Evolutionary conservation across 2,329 filamentous ascomycete species (phyloP).

Genomic region (Trichophyton rubrum): DNA sequence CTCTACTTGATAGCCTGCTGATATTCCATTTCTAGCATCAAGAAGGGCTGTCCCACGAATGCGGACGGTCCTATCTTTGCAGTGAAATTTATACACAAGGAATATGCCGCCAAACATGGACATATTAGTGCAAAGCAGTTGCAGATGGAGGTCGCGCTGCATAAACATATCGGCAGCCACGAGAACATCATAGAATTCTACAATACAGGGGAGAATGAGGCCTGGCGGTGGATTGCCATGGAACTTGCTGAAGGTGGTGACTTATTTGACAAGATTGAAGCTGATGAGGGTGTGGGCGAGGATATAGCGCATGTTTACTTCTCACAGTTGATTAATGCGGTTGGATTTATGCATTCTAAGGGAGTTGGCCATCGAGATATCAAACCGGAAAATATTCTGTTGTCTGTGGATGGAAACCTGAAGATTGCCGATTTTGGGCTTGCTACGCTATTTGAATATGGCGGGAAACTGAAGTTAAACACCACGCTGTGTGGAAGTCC

Average conservation of each 20-base stretch:
- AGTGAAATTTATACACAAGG: slow-evolving; percentile 97
- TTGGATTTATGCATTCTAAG: slow-evolving; percentile 91
- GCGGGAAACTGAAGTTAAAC: slow-evolving; percentile 68
- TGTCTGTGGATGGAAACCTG: slow-evolving; percentile 70
- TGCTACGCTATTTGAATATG: slow-evolving; percentile 84
- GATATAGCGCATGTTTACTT: slow-evolving; percentile 97
- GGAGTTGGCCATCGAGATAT: slow-evolving; percentile 86
- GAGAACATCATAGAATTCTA: slow-evolving; percentile 91
- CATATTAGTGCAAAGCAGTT: slow-evolving; percentile 82
- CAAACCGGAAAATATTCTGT: slow-evolving; percentile 88
- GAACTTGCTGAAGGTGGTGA: slow-evolving; percentile 92
- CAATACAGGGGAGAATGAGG: slow-evolving; percentile 66
- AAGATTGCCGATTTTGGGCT: slow-evolving; percentile 97
- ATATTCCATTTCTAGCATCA: slow-evolving; percentile 49
- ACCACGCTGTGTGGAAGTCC: slow-evolving; percentile 89
- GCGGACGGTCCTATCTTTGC: slow-evolving; percentile 68
- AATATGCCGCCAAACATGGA: slow-evolving; percentile 79
- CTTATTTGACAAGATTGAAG: slow-evolving; percentile 98
- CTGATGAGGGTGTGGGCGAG: slow-evolving; percentile 84
- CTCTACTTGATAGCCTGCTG: not conserved
- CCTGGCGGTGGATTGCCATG: slow-evolving; percentile 98
- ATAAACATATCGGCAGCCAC: slow-evolving; percentile 78
- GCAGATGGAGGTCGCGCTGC: slow-evolving; percentile 79
- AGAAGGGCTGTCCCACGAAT: slow-evolving; percentile 73
- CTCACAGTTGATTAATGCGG: slow-evolving; percentile 74